Evolutionary conservation across 2,329 filamentous ascomycete species (phyloP), one percentile per base, ranked within the genome.

Genomic region (Cucurbitaria berberidis): DNA sequence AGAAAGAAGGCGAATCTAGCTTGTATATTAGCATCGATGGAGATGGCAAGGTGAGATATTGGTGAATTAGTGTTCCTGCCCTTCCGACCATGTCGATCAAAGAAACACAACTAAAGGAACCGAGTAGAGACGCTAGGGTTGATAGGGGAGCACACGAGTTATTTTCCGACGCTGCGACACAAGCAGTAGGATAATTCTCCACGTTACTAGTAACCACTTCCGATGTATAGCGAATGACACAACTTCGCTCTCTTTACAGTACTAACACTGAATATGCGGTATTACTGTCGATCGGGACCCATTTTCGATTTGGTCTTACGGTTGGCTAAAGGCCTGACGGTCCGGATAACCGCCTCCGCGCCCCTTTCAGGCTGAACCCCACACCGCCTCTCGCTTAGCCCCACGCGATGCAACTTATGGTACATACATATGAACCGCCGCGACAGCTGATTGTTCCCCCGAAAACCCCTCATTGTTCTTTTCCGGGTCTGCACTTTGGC

Each of bases 321-420:
- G 40, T 44, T 65, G 64, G 60, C 46, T 64, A 63, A 72, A 66
- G 68, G 68, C 62, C 44, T 60, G 59, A 55, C 71, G 71, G 71
- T 60, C 69, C 71, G 68, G 62, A 57, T 52, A 66, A 55, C 69
- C 70, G 70, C 48, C 51, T 60, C 61, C 63, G 63, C 59, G 64
- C 63, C 64, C 62, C 51, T 51, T 64, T 65, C 54, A 58, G 60
- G 60, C 52, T 58, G 52, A 58, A 69, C 69, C 68, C 69, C 69
- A 70, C 71, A 60, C 52, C 60, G 60, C 55, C 42, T 52, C 55
- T 69, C 66, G 65, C 63, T 68, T 66, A 68, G 66, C 62, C 68
- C 67, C 68, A 69, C 69, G 64, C 61, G 46, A 36, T 58, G 62
- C 59, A 68, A 60, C 58, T 66, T 62, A 60, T 60, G 62, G 59